Evolutionary conservation across 192 early-diverging fungal species (phyloP), one percentile per base, ranked within the genome.

Genomic region (Rhizophagus clarus): DNA sequence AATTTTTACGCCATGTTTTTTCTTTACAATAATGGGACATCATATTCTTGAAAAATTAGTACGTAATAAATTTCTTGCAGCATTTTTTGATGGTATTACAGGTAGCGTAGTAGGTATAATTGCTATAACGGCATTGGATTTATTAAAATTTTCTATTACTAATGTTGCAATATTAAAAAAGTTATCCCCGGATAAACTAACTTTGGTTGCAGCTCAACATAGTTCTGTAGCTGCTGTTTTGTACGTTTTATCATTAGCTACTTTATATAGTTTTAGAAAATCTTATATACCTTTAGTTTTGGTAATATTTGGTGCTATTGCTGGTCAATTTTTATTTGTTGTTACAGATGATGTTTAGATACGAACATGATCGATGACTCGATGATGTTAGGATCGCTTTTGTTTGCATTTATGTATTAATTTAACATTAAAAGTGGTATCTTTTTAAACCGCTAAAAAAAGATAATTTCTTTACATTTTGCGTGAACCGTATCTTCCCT

Each of bases 1-100:
- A 51, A 72, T 83, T 71, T 72, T 83, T 51, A 4, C 69, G 49
- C 82, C 79, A 26, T 80, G 82, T n/a, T 83, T 83, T 8, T 14
- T 80, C 9, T 80, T 83, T 40, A 80, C 82, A 9, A 80, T 83
- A 56, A 47, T 70, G 20, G 82, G 74, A 1, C 79, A 83, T 62
- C 5, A 66, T 29, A 0, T 77, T 0, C 22, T 83, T 17, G 82
- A 83, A 31, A 74, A 72, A 37, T 72, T 83, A 42, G 70, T 67
- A 62, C 74, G 31, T 6, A 83, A 83, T 70, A 70, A 83, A 37
- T 77, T 69, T 11, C 15, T 77, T 49, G 74, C 79, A 29, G 34
- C 42, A 1, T 83, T 83, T 49, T 83, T 83, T 77, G 82, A 83
- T 37, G 82, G 82, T 11, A 83, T 83, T 56, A 62, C 69, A 0